Evolutionary conservation across 2,329 filamentous ascomycete species (phyloP), one percentile per base, ranked within the genome.

Genomic region (Xylariaceae sp.): DNA sequence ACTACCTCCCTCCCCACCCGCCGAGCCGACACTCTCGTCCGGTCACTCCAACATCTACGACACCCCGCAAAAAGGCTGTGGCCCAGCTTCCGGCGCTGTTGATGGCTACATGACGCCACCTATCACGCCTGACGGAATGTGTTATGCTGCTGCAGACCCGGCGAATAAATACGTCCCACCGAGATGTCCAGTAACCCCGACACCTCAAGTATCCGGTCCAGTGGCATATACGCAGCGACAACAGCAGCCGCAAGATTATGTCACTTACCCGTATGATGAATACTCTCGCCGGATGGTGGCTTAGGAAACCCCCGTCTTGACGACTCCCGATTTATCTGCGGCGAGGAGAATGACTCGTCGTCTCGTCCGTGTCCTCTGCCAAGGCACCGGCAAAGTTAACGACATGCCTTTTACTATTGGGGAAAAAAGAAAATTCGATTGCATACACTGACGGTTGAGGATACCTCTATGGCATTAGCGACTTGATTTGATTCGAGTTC

Each of bases 101-200:
- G 81, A 89, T 62, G 89, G 89, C 55, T 91, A 91, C 71, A 80
- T 91, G 62, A 94, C 89, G 12, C 89, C 89, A 30, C 89, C 89
- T 1, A 92, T 94, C 68, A 94, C 89, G 0, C 89, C 89, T 3
- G 89, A 92, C 59, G 81, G 83, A 6, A 76, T 80, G 50, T 76
- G 74, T 62, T 84, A 84, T 51, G 74, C 70, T 32, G 71, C 72
- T 47, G 70, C 73, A 47, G 71, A 70, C 39, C 68, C 67, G 6
- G 70, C 72, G 64, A 68, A 71, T 48, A 78, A 78, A 65, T 78
- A 80, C 49, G 67, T 77, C 32, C 75, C 79, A 19, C 76, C 79
- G 27, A 75, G 82, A 52, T 84, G 81, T 63, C 83, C 83, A 0
- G 79, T 85, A 43, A 86, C 83, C 1, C 83, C 83, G 8, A 83